phyloP scores from a whole-genome alignment of 2,329 filamentous ascomycete genomes.

The Chaetoscypha palmicola region DNA sequence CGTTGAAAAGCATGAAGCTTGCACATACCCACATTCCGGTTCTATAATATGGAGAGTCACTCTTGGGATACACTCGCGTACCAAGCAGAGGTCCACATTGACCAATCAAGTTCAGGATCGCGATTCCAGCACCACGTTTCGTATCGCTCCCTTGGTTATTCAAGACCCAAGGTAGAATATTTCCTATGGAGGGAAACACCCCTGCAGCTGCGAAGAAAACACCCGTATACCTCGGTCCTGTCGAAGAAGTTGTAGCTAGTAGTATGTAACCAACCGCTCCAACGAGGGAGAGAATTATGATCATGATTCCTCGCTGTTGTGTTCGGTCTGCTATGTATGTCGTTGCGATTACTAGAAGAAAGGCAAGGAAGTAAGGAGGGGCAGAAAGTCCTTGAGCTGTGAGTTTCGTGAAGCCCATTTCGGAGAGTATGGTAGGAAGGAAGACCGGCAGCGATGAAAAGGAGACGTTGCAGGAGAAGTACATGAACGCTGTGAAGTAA shows the following conservation, averaged over 20 bases:
- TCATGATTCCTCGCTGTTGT: conserved; percentile 55
- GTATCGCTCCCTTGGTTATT: conserved; percentile 66
- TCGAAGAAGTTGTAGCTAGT: conserved; percentile 46
- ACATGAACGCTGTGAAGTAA: conserved; percentile 38
- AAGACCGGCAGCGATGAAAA: conserved; percentile 60
- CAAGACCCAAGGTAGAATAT: conserved; percentile 63
- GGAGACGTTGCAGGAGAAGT: conserved; percentile 56
- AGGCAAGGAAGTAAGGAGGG: conserved; percentile 63
- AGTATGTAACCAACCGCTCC: conserved; percentile 59
- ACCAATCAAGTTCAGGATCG: conserved; percentile 60
- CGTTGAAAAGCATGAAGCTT: conserved; percentile 54
- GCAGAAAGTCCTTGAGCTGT: conserved; percentile 66
- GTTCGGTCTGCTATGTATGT: conserved; percentile 60
- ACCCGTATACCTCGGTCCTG: conserved; percentile 39
- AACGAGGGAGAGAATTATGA: conserved; percentile 48
- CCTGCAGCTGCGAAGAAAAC: conserved; percentile 50
- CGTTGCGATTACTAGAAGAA: conserved; percentile 52
- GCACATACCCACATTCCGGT: conserved; percentile 56
- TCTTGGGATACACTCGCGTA: conserved; percentile 53
- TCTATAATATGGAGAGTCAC: conserved; percentile 39
- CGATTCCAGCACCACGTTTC: conserved; percentile 57
- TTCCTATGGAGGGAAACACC: conserved; percentile 61
- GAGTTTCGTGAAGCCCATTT: conserved; percentile 62
- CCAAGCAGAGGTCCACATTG: conserved; percentile 58
- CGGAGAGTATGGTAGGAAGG: conserved; percentile 53